Conservation (phyloP, 2,329 filamentous ascomycete genomes). For the Arachnopeziza araneosa region DNA sequence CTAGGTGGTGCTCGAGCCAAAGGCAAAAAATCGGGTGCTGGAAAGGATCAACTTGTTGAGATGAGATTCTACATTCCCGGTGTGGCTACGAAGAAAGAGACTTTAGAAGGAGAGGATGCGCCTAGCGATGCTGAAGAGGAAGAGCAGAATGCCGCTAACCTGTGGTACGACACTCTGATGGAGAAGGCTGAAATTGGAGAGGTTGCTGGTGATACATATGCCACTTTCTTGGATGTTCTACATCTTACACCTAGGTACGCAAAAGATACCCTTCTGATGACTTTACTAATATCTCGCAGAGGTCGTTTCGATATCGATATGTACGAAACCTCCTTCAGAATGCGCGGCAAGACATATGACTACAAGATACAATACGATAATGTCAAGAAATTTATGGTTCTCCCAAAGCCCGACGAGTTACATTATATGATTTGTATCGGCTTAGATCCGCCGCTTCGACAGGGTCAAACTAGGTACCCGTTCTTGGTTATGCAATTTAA, state of each 20-base stretch:
- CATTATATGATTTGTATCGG: slow-evolving; percentile 94
- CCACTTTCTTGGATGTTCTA: slow-evolving; percentile 92
- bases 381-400: slow-evolving; percentile 98
- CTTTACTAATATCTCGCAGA: slow-evolving; percentile 45
- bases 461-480: slow-evolving; percentile 95
- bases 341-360: slow-evolving; percentile 98
- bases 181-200: slow-evolving; percentile 99
- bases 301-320: slow-evolving; percentile 99
- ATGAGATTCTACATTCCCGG: slow-evolving; percentile 99
- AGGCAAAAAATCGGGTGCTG: slow-evolving; percentile 85
- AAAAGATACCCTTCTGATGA: not conserved
- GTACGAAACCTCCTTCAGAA: slow-evolving; percentile 95
- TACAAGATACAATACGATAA: slow-evolving; percentile 99
- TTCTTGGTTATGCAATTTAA: slow-evolving; percentile 99
- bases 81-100: slow-evolving; percentile 72
- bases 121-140: slow-evolving; percentile 59
- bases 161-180: slow-evolving; percentile 98
- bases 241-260: slow-evolving; percentile 87
- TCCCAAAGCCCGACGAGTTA: slow-evolving; percentile 97
- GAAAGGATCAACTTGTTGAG: slow-evolving; percentile 89
- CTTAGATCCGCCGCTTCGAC: slow-evolving; percentile 87
- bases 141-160: slow-evolving; percentile 89
- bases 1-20: slow-evolving; percentile 68
- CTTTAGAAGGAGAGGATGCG: slow-evolving; percentile 58
- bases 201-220: slow-evolving; percentile 96